Conservation (phyloP, 2,329 filamentous ascomycete genomes). For the Colletotrichum sp. region DNA sequence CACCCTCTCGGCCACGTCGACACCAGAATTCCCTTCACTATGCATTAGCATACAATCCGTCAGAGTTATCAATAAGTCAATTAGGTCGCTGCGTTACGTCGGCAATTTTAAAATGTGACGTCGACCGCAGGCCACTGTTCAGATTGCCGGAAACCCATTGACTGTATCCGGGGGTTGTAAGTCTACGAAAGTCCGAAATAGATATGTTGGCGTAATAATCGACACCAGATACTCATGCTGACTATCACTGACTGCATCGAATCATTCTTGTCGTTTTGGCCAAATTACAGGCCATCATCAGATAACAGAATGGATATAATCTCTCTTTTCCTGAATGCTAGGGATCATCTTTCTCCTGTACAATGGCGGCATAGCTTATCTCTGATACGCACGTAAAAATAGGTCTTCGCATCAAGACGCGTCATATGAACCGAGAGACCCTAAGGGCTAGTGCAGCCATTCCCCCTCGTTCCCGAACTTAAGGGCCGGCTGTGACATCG, state of each 20-base stretch:
- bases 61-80: background rate
- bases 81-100: accelerated
- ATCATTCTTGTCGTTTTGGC: background rate
- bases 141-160: background rate
- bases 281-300: background rate
- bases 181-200: background rate
- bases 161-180: too few relatives aligned
- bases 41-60: background rate
- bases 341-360: background rate
- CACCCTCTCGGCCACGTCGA: background rate
- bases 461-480: background rate
- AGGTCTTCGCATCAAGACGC: background rate
- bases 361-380: background rate
- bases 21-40: background rate
- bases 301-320: background rate
- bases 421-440: background rate
- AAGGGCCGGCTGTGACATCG: background rate
- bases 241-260: background rate
- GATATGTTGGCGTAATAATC: background rate
- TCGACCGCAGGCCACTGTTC: accelerated
- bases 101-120: accelerated
- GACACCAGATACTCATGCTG: background rate
- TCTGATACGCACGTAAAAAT: background rate
- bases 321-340: background rate
- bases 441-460: background rate